Percentiles rank a stretch among this genome's conserved stretches.
phyloP scores from a whole-genome alignment of 2,329 filamentous ascomycete genomes.

The Colletotrichum eremochloae region DNA sequence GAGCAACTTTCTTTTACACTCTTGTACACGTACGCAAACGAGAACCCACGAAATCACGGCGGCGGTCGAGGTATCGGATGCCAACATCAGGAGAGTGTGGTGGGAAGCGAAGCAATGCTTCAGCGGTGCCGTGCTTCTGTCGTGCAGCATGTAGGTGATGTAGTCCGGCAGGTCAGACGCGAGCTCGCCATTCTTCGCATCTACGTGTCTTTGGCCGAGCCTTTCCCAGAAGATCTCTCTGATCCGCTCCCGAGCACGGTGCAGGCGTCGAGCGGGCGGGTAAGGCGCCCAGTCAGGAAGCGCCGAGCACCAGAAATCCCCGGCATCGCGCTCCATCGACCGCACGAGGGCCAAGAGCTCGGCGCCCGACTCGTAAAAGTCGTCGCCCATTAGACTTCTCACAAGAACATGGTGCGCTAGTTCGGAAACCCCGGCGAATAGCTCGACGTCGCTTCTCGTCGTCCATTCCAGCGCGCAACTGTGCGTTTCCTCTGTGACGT shows the following conservation, averaged over 20 bases:
- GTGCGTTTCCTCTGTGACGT: conserved; percentile 42
- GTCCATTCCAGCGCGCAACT: conserved; percentile 40
- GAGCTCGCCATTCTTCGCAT: conserved; percentile 27
- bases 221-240: conserved; percentile 42
- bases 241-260: conserved; percentile 38
- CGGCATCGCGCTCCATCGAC: conserved; percentile 40
- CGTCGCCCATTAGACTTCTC: conserved; percentile 42
- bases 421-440: conserved; percentile 39
- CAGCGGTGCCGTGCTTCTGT: conserved; percentile 35
- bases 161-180: conserved; percentile 40
- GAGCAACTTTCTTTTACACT: too few species aligned
- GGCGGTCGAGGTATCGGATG: conserved; percentile 41
- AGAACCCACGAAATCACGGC: conserved; percentile 42
- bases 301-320: conserved; percentile 31
- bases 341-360: conserved; percentile 41
- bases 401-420: conserved; percentile 41
- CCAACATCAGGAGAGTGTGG: conserved; percentile 43
- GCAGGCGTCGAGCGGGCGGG: conserved; percentile 33
- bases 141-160: conserved; percentile 42
- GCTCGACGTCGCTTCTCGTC: conserved; percentile 12
- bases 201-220: conserved; percentile 33
- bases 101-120: conserved; percentile 37
- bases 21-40: conserved; percentile 36
- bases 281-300: conserved; percentile 43
- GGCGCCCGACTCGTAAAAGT: conserved; percentile 40